Conservation (phyloP, 768 basidiomycete genomes). For the Asterophora parasitica region DNA sequence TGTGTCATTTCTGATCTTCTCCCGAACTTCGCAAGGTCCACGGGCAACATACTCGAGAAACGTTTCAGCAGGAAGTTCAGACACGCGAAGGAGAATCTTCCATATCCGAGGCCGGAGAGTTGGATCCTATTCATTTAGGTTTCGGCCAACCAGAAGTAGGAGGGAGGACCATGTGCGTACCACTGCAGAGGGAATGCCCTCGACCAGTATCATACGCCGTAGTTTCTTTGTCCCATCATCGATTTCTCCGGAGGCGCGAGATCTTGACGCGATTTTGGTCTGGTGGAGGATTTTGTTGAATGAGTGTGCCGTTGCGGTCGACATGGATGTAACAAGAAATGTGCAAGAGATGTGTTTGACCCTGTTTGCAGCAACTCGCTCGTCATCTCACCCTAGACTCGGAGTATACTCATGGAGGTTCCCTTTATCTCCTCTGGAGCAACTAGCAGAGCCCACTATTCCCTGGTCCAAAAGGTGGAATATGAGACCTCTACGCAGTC, state of each 20-base stretch:
- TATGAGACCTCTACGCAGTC: constrained; percentile 48
- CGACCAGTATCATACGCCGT: constrained; percentile 82
- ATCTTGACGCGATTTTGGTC: constrained; percentile 59
- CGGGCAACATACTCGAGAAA: constrained; percentile 76
- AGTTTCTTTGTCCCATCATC: constrained; percentile 86
- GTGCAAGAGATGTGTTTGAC: constrained; percentile 12
- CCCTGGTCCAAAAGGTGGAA: constrained; percentile 71
- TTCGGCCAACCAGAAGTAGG: background rate
- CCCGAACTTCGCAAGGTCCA: constrained; percentile 82
- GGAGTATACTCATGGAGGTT: constrained; percentile 58
- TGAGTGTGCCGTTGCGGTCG: constrained; percentile 52
- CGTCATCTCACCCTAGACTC: no score
- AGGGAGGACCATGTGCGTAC: constrained; percentile 38
- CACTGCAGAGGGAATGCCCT: constrained; percentile 76
- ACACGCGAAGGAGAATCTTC: constrained; percentile 88
- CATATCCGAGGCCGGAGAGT: constrained; percentile 89
- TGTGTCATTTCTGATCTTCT: constrained; percentile 95
- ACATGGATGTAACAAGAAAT: constrained; percentile 3
- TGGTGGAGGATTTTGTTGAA: constrained; percentile 79
- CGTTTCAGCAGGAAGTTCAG: constrained; percentile 68
- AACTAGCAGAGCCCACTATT: constrained; percentile 68
- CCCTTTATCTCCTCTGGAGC: constrained; percentile 79
- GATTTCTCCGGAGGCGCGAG: constrained; percentile 52
- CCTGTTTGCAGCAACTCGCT: constrained; percentile 3
- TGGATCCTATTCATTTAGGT: constrained; percentile 44